Evolutionary conservation across 2,329 filamentous ascomycete genomes (phyloP).

Genomic region (Neofusicoccum ribis): DNA sequence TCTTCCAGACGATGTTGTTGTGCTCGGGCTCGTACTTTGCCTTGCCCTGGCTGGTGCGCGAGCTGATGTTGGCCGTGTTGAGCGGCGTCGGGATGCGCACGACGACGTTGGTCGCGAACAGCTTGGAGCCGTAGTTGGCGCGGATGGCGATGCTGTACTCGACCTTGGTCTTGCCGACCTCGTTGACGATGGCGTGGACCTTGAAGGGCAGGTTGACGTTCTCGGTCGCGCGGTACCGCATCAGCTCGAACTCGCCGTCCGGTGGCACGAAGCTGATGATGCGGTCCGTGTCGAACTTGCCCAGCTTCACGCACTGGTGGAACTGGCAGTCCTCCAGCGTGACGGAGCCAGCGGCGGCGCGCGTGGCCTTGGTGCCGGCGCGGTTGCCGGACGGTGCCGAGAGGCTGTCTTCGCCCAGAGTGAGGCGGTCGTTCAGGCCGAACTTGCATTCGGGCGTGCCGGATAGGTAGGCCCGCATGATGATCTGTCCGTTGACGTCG

Average conservation of each 20-base stretch:
- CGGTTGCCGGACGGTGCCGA: constrained; percentile 72
- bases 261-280: constrained; percentile 97
- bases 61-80: constrained; percentile 91
- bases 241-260: constrained; percentile 96
- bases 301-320: constrained; percentile 97
- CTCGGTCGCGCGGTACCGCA: constrained; percentile 97
- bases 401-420: constrained; percentile 68
- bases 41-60: constrained; percentile 92
- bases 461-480: constrained; percentile 96
- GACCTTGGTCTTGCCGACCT: constrained; percentile 94
- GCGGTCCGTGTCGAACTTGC: constrained; percentile 92
- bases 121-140: constrained; percentile 92
- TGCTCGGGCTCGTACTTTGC: constrained; percentile 98
- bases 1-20: constrained; percentile 99
- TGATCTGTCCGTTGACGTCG: constrained; percentile 94
- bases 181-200: constrained; percentile 97
- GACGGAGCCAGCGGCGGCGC: constrained; percentile 91
- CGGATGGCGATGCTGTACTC: constrained; percentile 98
- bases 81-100: constrained; percentile 93
- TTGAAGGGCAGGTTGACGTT: constrained; percentile 99
- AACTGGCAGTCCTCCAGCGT: constrained; percentile 98
- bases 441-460: constrained; percentile 99
- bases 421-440: constrained; percentile 89
- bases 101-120: constrained; percentile 95
- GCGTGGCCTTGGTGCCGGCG: constrained; percentile 83